Evolutionary conservation across 768 basidiomycete genomes (phyloP).

Genomic region (Artomyces pyxidatus): DNA sequence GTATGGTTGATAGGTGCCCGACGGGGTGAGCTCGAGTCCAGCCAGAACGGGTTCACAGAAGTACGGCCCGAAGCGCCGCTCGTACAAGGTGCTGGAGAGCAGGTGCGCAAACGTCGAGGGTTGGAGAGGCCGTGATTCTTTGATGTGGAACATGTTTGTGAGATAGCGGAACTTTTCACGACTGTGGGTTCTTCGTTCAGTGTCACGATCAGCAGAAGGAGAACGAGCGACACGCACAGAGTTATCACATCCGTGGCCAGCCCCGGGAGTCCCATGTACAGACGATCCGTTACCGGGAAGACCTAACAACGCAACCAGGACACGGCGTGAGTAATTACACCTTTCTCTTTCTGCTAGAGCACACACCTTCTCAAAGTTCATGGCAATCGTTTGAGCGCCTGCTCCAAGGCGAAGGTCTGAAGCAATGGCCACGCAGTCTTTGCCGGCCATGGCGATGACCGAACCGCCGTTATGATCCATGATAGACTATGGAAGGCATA

Average conservation of each 20-base stretch:
- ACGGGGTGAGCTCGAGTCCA: constrained; percentile 68
- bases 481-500: too few species aligned
- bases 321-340: neutral
- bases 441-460: constrained; percentile 98
- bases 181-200: constrained; percentile 30
- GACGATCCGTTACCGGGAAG: constrained; percentile 88
- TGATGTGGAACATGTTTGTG: constrained; percentile 99
- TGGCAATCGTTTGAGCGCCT: constrained; percentile 76
- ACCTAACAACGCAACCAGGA: constrained; percentile 61
- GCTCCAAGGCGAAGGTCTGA: constrained; percentile 89
- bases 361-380: constrained; percentile 89
- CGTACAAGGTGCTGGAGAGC: constrained; percentile 91
- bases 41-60: constrained; percentile 97
- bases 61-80: constrained; percentile 92
- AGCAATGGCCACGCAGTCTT: constrained; percentile 98
- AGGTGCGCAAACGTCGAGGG: constrained; percentile 95
- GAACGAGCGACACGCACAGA: constrained; percentile 43
- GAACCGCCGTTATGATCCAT: constrained; percentile 97
- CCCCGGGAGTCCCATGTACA: constrained; percentile 88
- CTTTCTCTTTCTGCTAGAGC: neutral
- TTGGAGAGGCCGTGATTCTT: constrained; percentile 94
- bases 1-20: constrained; percentile 77
- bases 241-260: constrained; percentile 91
- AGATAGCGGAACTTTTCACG: constrained; percentile 88
- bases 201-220: constrained; percentile 38